Evolutionary conservation across 75 land plant species (phyloP).

Genomic region (Selaginella moellendorffii): DNA sequence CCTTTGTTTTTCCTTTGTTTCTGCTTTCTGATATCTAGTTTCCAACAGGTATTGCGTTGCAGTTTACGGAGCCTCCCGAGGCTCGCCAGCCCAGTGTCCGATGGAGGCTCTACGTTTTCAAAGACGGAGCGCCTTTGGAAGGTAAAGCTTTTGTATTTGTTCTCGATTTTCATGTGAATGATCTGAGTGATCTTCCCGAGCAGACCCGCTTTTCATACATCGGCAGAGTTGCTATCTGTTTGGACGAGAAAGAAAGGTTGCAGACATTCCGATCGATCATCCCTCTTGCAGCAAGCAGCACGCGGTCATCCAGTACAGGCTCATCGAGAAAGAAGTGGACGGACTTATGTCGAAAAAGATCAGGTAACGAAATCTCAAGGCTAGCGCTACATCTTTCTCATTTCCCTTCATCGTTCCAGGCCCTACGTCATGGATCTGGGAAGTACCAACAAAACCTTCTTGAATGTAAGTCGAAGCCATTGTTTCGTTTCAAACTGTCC

Average conservation of each 20-base stretch:
- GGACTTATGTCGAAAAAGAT: conserved; percentile 50
- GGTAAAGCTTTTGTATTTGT: conserved; percentile 26
- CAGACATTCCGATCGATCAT: conserved; percentile 95
- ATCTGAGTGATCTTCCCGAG: neutral
- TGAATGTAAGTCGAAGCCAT: conserved; percentile 54
- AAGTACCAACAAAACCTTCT: conserved; percentile 86
- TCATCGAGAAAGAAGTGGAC: conserved; percentile 74
- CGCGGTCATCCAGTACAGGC: conserved; percentile 87
- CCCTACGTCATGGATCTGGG: conserved; percentile 98
- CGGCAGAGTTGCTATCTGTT: conserved; percentile 95
- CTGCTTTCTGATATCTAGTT: neutral
- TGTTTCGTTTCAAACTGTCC: neutral
- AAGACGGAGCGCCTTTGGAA: conserved; percentile 70
- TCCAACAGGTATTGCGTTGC: conserved; percentile 62
- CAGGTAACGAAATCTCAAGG: conserved; percentile 29
- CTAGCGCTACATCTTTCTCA: neutral
- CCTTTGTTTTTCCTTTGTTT: neutral
- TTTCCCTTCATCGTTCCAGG: conserved; percentile 23
- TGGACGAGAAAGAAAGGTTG: conserved; percentile 96
- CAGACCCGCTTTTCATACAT: conserved; percentile 93
- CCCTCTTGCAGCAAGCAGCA: conserved; percentile 99
- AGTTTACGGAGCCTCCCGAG: conserved; percentile 86
- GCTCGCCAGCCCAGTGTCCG: conserved; percentile 76
- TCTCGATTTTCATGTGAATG: neutral
- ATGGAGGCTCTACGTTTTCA: conserved; percentile 97